Evolutionary conservation across 2,329 filamentous ascomycete species (phyloP).

Genomic region (Epichloe amarillans): DNA sequence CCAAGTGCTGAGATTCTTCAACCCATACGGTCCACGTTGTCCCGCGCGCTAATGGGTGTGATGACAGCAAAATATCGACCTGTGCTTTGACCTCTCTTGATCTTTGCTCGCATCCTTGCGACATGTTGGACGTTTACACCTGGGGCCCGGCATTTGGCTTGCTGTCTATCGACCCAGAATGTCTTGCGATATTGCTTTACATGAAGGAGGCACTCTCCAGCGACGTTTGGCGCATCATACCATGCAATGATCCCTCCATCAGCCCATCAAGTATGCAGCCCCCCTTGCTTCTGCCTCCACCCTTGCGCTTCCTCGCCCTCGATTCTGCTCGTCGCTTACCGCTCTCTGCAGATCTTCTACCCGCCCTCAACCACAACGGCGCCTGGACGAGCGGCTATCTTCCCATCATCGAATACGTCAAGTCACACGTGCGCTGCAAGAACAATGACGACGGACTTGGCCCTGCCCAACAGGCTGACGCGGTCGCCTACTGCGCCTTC

Average conservation of each 20-base stretch:
- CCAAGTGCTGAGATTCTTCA: background rate
- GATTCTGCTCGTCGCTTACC: slow-evolving; percentile 9
- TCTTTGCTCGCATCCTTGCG: background rate
- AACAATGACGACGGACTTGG: slow-evolving; percentile 28
- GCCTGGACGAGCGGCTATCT: slow-evolving; percentile 47
- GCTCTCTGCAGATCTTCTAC: slow-evolving; percentile 34
- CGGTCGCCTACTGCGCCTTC: slow-evolving; percentile 49
- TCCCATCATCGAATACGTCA: slow-evolving; percentile 42
- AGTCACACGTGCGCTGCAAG: slow-evolving; percentile 15
- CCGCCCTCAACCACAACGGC: slow-evolving; percentile 37
- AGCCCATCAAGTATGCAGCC: slow-evolving; percentile 51
- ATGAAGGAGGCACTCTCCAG: slow-evolving; percentile 49
- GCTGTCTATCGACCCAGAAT: slow-evolving; percentile 84
- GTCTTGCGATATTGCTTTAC: slow-evolving; percentile 70
- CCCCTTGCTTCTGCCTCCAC: background rate
- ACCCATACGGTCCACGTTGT: background rate
- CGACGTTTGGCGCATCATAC: slow-evolving; percentile 54
- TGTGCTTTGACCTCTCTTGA: background rate
- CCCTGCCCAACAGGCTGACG: slow-evolving; percentile 30
- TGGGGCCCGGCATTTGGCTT: slow-evolving; percentile 84
- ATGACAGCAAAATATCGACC: background rate
- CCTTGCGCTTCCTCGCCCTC: background rate
- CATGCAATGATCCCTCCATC: slow-evolving; percentile 58
- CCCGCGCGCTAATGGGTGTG: background rate
- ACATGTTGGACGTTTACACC: slow-evolving; percentile 57